A percentile compares a stretch with the other conserved stretches of the same genome.
Conservation (phyloP, 2,329 filamentous ascomycete genomes). For the Ceratocystis cacaofunesta region DNA sequence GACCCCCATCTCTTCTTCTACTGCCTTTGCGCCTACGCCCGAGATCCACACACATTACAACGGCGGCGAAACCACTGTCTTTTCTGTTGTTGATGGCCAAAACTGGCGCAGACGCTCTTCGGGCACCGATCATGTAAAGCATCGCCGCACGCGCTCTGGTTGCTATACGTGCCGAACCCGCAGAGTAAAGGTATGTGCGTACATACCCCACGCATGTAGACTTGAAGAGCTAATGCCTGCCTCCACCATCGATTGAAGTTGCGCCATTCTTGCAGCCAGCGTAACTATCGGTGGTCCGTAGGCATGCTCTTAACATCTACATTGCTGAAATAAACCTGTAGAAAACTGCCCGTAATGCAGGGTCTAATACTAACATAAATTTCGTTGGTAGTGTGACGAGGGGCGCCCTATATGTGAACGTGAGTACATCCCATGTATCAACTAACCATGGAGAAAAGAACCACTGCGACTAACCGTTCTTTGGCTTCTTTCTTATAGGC, state of each 20-base stretch:
- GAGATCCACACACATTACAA: slow-evolving; percentile 7
- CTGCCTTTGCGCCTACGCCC: slow-evolving; percentile 33
- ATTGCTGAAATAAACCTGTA: background rate
- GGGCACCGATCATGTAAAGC: slow-evolving; percentile 63
- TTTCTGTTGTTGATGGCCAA: slow-evolving; percentile 24
- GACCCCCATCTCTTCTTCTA: slow-evolving; percentile 28
- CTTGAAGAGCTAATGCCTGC: background rate
- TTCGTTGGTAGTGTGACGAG: slow-evolving; percentile 65
- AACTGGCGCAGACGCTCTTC: slow-evolving; percentile 31
- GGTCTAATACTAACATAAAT: slow-evolving; percentile 20
- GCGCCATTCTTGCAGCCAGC: background rate
- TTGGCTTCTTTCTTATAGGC: slow-evolving; percentile 33
- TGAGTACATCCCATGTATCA: slow-evolving; percentile 27
- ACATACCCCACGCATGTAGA: background rate
- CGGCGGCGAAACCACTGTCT: background rate
- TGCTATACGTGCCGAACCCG: slow-evolving; percentile 84
- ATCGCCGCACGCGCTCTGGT: slow-evolving; percentile 81
- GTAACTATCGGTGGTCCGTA: background rate
- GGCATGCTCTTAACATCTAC: background rate
- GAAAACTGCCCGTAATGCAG: slow-evolving; percentile 8
- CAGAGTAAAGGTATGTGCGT: slow-evolving; percentile 54
- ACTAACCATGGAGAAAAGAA: background rate
- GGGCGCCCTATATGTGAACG: slow-evolving; percentile 70
- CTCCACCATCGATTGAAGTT: background rate
- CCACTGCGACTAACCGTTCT: slow-evolving; percentile 8